A percentile compares a stretch with the other conserved stretches of the same genome.
These are phyloP conservation scores for Microsporum ferrugineum DNA, from an alignment of 2,329 filamentous ascomycete genomes.

Conservation along the genomic window DNA sequence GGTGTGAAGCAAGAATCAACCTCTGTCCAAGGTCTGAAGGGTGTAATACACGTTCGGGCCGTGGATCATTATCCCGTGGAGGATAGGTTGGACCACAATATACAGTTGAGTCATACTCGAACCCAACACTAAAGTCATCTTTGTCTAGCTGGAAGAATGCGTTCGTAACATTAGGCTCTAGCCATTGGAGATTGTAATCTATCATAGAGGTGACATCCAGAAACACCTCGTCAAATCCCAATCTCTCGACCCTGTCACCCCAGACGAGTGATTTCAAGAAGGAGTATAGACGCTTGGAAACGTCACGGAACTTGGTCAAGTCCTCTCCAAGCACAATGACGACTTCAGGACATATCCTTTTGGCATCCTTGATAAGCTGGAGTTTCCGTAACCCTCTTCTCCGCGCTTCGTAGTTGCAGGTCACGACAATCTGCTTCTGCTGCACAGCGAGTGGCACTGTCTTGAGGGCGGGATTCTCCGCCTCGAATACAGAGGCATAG, in stretches of 20 bases:
- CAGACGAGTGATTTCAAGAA: conserved; percentile 65
- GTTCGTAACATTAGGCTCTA: conserved; percentile 53
- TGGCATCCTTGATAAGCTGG: conserved; percentile 73
- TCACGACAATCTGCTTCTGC: conserved; percentile 87
- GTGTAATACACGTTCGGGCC: conserved; percentile 12
- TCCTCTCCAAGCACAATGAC: conserved; percentile 82
- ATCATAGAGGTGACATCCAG: conserved; percentile 79
- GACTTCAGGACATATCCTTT: conserved; percentile 66
- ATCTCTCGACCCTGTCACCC: conserved; percentile 63
- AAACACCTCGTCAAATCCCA: conserved; percentile 81
- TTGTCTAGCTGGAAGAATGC: conserved; percentile 73
- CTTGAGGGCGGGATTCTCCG: conserved; percentile 62
- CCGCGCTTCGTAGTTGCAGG: conserved; percentile 87
- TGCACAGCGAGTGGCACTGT: conserved; percentile 68
- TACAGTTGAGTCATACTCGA: conserved; percentile 59
- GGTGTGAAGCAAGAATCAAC: conserved; percentile 66
- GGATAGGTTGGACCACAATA: conserved; percentile 56
- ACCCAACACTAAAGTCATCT: conserved; percentile 66
- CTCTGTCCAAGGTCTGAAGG: conserved; percentile 37
- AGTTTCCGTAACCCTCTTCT: conserved; percentile 58
- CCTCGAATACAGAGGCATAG: conserved; percentile 84
- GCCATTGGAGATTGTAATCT: conserved; percentile 61
- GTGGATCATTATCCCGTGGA: conserved; percentile 8
- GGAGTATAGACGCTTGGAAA: conserved; percentile 66
- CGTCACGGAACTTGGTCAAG: conserved; percentile 71